These are phyloP conservation scores for Coleophoma crateriformis DNA, from an alignment of 2,329 filamentous ascomycete species.

Conservation along the genomic window DNA sequence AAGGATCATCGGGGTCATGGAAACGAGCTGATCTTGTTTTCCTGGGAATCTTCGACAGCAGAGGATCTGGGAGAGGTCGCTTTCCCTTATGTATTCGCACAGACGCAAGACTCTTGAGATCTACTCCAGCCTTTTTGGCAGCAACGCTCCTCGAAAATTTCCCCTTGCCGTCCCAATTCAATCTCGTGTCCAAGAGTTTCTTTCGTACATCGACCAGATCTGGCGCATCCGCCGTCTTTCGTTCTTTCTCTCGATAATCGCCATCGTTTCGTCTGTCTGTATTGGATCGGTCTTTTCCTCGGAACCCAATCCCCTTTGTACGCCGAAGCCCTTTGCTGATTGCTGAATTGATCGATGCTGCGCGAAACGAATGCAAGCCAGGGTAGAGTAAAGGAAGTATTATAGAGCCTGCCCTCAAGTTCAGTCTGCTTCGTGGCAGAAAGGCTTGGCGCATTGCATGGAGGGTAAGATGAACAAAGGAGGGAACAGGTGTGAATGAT, in stretches of 20 bases:
- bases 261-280: slow-evolving; percentile 12
- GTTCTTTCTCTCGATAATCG: slow-evolving; percentile 7
- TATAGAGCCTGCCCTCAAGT: slow-evolving; percentile 4
- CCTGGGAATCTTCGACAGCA: slow-evolving; percentile 29
- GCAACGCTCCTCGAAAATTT: neutral
- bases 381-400: slow-evolving; percentile 3
- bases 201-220: neutral
- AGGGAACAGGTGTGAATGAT: no score
- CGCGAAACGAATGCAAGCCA: slow-evolving; percentile 22
- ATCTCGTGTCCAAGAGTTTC: slow-evolving; percentile 13
- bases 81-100: slow-evolving; percentile 41
- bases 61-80: slow-evolving; percentile 42
- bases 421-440: slow-evolving; percentile 7
- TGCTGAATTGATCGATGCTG: slow-evolving; percentile 59
- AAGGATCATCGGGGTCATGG: slow-evolving; percentile 39
- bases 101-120: slow-evolving; percentile 9
- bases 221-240: slow-evolving; percentile 16
- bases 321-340: slow-evolving; percentile 62
- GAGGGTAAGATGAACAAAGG: neutral
- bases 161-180: slow-evolving; percentile 21
- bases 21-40: slow-evolving; percentile 46
- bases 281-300: slow-evolving; percentile 13
- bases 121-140: neutral
- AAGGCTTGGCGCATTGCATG: slow-evolving; percentile 17
- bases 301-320: slow-evolving; percentile 31